These are phyloP conservation scores for Suillus decipiens DNA, from an alignment of 768 basidiomycete species.

Conservation along the genomic window DNA sequence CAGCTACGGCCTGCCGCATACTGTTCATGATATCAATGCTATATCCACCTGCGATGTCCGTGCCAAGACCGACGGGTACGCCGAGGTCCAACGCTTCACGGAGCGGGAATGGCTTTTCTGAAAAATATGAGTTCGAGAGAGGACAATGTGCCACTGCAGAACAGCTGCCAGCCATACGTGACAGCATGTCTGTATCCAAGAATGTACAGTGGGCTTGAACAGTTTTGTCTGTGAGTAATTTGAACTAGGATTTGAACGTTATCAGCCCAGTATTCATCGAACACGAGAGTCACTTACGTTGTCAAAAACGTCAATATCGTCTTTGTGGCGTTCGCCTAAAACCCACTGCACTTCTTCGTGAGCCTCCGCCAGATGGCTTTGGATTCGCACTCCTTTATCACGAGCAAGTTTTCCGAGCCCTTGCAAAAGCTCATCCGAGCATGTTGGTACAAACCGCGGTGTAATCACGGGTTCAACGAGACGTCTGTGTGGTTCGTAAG, in stretches of 20 bases:
- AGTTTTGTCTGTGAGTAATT: slow-evolving; percentile 62
- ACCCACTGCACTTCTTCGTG: slow-evolving; percentile 79
- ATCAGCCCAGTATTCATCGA: not conserved
- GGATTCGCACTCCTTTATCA: slow-evolving; percentile 52
- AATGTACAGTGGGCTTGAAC: slow-evolving; percentile 92
- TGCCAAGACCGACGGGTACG: slow-evolving; percentile 78
- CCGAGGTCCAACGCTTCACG: slow-evolving; percentile 67
- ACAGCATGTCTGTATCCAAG: slow-evolving; percentile 52
- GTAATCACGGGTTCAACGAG: slow-evolving; percentile 84
- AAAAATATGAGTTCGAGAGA: slow-evolving; percentile 87
- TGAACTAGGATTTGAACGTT: slow-evolving; percentile 40
- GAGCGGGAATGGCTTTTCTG: slow-evolving; percentile 64
- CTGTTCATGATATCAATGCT: slow-evolving; percentile 71
- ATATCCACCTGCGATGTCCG: slow-evolving; percentile 88
- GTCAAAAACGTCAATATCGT: slow-evolving; percentile 79
- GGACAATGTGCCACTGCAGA: slow-evolving; percentile 86
- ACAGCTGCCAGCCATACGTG: slow-evolving; percentile 47
- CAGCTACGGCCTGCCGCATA: slow-evolving; percentile 79
- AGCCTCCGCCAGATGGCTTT: slow-evolving; percentile 85
- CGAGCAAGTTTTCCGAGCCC: slow-evolving; percentile 61
- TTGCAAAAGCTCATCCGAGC: slow-evolving; percentile 66
- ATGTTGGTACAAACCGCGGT: slow-evolving; percentile 89
- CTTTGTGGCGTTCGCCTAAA: slow-evolving; percentile 51
- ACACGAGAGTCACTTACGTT: slow-evolving; percentile 40
- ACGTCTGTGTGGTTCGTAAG: slow-evolving; percentile 44